These are phyloP conservation scores for Xerocomus amazonicus DNA, from an alignment of 1,284 basidiomycete genomes.

Conservation along the genomic window DNA sequence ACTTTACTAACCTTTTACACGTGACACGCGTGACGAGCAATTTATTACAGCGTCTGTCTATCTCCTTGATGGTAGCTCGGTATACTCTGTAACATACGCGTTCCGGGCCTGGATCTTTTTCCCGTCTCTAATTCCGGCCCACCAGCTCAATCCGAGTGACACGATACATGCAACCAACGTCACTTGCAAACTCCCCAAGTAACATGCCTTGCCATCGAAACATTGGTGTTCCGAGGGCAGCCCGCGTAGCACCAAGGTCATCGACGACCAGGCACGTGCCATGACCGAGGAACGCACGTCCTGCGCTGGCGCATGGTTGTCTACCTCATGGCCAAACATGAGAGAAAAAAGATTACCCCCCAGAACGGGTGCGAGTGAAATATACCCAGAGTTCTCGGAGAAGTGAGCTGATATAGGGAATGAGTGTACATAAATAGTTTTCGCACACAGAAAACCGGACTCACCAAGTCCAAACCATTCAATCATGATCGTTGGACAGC, in stretches of 20 bases:
- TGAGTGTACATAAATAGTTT: background rate
- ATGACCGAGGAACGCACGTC: background rate
- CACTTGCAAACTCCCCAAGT: conserved; percentile 42
- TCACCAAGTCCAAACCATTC: conserved; percentile 85
- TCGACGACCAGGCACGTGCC: conserved; percentile 4
- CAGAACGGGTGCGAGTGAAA: conserved; percentile 71
- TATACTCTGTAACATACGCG: background rate
- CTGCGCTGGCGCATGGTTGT: conserved; percentile 53
- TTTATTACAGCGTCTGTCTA: background rate
- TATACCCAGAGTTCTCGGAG: conserved; percentile 84
- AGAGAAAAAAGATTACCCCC: conserved; percentile 85
- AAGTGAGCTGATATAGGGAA: conserved; percentile 49
- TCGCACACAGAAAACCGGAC: conserved; percentile 22
- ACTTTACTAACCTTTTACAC: no score
- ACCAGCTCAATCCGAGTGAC: conserved; percentile 42
- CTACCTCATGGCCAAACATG: conserved; percentile 77
- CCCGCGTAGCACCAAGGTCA: conserved; percentile 16
- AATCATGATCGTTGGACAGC: conserved; percentile 72
- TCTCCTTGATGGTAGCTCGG: background rate
- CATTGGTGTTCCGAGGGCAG: conserved; percentile 40
- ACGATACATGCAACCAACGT: conserved; percentile 43
- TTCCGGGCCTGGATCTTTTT: conserved; percentile 11
- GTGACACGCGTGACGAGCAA: no score
- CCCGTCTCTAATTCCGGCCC: conserved; percentile 42
- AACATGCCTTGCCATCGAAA: conserved; percentile 45